Base-by-base conservation (phyloP, 2,329 filamentous ascomycete genomes). In the Colletotrichum abscissum region DNA sequence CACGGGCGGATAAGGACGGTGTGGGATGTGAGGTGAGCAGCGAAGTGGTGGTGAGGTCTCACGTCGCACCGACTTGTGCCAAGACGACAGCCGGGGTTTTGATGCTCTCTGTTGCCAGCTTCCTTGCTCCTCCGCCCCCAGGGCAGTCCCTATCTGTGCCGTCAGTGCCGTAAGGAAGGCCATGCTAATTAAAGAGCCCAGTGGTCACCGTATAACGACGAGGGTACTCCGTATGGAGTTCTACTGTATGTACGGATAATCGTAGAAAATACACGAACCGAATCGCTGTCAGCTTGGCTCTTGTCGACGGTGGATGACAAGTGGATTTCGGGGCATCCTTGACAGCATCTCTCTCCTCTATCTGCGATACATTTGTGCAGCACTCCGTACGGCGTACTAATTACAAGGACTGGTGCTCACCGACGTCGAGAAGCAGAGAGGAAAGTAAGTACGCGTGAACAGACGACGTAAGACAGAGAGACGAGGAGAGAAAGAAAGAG, bases 1-100 rank as follows among this genome's bases (percentile, higher is more conserved):
- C 30, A 56, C 69, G 59, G 67, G 42, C 67, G 67, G 71, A 73
- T 65, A 71, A 66, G 67, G 42, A 73, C 56, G 69, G 62, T 66
- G 63, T 57, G 62, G 60, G 71, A 73, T 69, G 66, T 59, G 69
- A 65, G 70, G 60, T 70, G 38, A 42, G 38, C 16, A 42, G 16
- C 6, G 38, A 42, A 19, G 38, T 42, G 38, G 38, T 42, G 38
- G 38, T 42, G 67, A 73, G 56, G 71, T 73, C 71, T 73, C 71
- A 73, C 49, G 67, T 70, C 60, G 70, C 46, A 69, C 70, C 55
- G 54, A 22, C n/a, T 35, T 26, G 28, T 70, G 67, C 60, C 60
- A 73, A 71, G 67, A 65, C 8, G 26, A 35, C 46, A 28, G 8
- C 35, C 33, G 60, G 35, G 54, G 65, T 46, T 28, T 65, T 71